Base-by-base conservation (phyloP, 306 rosid species). In the Sesbania bispinosa region DNA sequence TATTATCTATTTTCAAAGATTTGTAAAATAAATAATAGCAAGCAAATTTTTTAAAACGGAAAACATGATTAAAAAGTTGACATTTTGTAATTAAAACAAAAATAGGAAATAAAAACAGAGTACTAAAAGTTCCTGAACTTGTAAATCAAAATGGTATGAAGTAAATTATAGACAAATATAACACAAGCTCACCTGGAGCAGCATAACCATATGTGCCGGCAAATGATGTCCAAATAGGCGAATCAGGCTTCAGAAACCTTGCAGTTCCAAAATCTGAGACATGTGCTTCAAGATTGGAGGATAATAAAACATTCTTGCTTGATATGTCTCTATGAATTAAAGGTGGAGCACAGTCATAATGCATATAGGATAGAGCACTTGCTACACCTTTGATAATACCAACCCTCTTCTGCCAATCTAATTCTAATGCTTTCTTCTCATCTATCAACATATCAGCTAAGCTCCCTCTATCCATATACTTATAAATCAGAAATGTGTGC, bases 231-330 rank as follows among this genome's bases (percentile, higher is more conserved):
- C 83, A 84, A 19, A 58, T 32, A 10, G 79, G 45, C 0, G 84
- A 57, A 15, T 84, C 63, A 2, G 59, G 79, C 68, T 77, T 84
- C 27, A 84, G 55, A 64, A 84, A 84, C 57, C 76, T 73, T 10
- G 85, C 85, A 11, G 82, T 83, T 15, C 85, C 88, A 43, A 84
- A 84, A 81, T 84, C 88, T 4, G 88, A 64, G 64, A 83, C 60
- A 33, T 41, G 85, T 46, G 85, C 80, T 62, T 55, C 67, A 26
- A 72, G 73, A 48, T 50, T 54, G 2, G 24, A 38, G 26, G 78
- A 79, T 24, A 84, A 18, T 29, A 84, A 36, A 62, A 84, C 20
- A 33, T 84, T 84, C 52, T 77, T 80, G 69, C 79, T 71, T 23
- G 88, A 80, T 62, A 84, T 74, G 69, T 84, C 88, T 39, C 88